Conservation (phyloP, 2,329 filamentous ascomycete genomes). For the Phoma sp. region DNA sequence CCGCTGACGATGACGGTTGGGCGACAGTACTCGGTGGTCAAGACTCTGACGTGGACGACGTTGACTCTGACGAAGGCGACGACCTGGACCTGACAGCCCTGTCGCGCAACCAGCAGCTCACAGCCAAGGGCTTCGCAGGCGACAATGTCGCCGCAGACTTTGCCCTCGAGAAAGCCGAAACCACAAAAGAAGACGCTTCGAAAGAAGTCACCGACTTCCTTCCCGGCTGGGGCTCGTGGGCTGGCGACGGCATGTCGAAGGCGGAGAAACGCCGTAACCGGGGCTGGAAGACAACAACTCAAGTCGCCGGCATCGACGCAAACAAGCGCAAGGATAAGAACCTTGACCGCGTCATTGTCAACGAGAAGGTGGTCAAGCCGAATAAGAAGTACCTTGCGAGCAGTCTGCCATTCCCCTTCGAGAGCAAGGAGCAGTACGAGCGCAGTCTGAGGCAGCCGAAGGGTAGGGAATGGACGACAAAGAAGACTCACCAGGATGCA, state of each 20-base stretch:
- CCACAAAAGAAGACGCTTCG: conserved; percentile 78
- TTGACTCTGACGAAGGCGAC: conserved; percentile 47
- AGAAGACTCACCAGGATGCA: conserved; percentile 86
- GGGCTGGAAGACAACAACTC: conserved; percentile 64
- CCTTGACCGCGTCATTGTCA: conserved; percentile 85
- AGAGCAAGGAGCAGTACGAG: conserved; percentile 88
- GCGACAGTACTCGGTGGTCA: conserved; percentile 50
- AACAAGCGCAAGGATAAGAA: conserved; percentile 81
- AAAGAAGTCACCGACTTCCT: conserved; percentile 83
- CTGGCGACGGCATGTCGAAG: conserved; percentile 79
- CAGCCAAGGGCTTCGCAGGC: conserved; percentile 85
- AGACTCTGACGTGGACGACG: conserved; percentile 35
- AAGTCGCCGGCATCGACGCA: conserved; percentile 74
- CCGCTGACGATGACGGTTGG: conserved; percentile 52
- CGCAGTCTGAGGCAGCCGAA: conserved; percentile 83
- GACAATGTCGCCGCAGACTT: conserved; percentile 83
- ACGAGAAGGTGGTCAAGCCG: conserved; percentile 89
- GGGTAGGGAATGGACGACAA: conserved; percentile 95
- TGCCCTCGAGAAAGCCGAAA: conserved; percentile 75
- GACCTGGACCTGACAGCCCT: conserved; percentile 49
- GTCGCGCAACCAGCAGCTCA: conserved; percentile 66
- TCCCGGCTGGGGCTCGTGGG: conserved; percentile 93
- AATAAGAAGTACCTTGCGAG: conserved; percentile 87
- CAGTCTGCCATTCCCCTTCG: conserved; percentile 86
- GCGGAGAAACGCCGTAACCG: conserved; percentile 62